Evolutionary conservation across 345 rosid genomes (phyloP), one percentile per base, ranked within the genome.

Genomic region (Melastoma malabathricum): DNA sequence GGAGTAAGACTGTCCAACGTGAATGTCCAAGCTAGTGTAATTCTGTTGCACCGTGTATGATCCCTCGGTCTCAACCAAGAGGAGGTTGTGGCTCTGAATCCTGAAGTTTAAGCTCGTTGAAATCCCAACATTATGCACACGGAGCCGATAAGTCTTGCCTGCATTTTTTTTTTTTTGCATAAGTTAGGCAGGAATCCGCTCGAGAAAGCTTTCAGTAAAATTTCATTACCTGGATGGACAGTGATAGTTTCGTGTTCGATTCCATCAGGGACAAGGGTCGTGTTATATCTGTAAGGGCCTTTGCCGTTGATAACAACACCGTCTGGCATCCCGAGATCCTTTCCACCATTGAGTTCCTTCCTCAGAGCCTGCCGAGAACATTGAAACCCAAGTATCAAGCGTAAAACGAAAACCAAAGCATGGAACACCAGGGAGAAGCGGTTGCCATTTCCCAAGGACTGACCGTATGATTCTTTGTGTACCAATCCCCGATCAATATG

Each of bases 261-360:
- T 47, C 73, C 73, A 48, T 78, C 92, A 0, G 89, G 75, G 52
- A 88, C 95, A 60, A 88, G 82, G n/a, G 97, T 93, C 1, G 55
- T 47, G 64, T 88, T 93, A 69, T 93, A 93, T 47, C 62, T 82
- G 44, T 83, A 93, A 63, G 99, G 99, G 46, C 99, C 99, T 72
- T 88, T 93, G 18, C 99, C 99, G 48, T 93, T 93, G 41, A 93
- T 85, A 39, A 93, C 84, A 72, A 93, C 99, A 0, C 98, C 99
- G 64, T 93, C 75, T 0, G 99, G 99, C 86, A 88, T 87, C 68
- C 92, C 99, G 16, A 88, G 84, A 61, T 67, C 97, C 67, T 83
- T 81, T 52, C 99, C 97, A 6, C 62, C 89, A 75, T 88, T 94
- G 51, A 93, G 93, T 52, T 80, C 64, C 73, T 79, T 88, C 63